These are phyloP conservation scores for Thraustotheca clavata DNA, from an alignment of 352 stramenopile species.

Conservation along the genomic window DNA sequence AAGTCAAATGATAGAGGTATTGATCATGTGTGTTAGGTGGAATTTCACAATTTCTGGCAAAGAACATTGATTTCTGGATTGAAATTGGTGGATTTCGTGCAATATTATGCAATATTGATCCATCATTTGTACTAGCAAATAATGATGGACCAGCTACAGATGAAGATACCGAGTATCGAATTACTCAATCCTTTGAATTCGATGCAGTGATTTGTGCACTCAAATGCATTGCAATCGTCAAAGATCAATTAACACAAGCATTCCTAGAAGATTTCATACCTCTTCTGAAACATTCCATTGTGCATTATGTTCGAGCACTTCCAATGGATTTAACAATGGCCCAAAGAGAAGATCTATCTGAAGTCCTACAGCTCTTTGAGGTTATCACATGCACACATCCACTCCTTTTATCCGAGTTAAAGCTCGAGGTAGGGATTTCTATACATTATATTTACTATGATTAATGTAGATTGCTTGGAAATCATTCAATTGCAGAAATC, in stretches of 20 bases:
- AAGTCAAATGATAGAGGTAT: background rate
- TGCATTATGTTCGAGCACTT: conserved; percentile 27
- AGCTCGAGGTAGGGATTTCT: background rate
- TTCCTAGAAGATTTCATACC: conserved; percentile 40
- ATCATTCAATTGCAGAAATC: conserved; percentile 40
- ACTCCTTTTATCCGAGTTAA: background rate
- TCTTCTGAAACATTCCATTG: conserved; percentile 28
- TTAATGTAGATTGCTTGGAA: conserved; percentile 40
- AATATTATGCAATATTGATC: conserved; percentile 35
- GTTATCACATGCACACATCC: conserved; percentile 28
- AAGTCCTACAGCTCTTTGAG: conserved; percentile 53
- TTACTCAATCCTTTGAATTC: conserved; percentile 30
- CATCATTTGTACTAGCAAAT: conserved; percentile 7
- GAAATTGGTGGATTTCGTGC: conserved; percentile 43
- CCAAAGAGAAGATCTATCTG: conserved; percentile 39
- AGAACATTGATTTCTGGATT: conserved; percentile 49
- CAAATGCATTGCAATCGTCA: conserved; percentile 46
- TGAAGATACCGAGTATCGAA: conserved; percentile 5
- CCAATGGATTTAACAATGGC: conserved; percentile 26
- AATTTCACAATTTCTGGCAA: conserved; percentile 17
- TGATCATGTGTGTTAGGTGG: background rate
- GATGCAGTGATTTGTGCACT: conserved; percentile 49
- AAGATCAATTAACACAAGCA: conserved; percentile 34
- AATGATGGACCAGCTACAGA: background rate
- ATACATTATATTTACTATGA: conserved; percentile 21